Evolutionary conservation across 2,329 filamentous ascomycete species (phyloP), one percentile per base, ranked within the genome.

Genomic region (Venturia nashicola): DNA sequence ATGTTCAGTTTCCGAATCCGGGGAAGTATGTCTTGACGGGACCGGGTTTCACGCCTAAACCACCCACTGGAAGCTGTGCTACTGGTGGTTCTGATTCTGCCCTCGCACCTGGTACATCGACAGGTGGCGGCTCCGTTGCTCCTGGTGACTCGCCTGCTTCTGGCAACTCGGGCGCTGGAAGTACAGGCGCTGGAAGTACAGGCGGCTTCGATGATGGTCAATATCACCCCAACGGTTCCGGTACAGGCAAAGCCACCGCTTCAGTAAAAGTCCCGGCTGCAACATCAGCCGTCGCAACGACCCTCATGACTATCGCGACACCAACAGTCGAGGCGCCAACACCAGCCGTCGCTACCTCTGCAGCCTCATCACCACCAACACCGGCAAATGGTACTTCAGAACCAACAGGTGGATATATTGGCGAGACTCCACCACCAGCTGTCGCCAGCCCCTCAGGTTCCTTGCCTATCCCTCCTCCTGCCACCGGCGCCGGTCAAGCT

Each of bases 1-100:
- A 91, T 68, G 79, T 89, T 66, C 72, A 77, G n/a, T 93, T 87
- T 77, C 86, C 88, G 6, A 77, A 89, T 68, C 82, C 89, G 0
- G 90, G 90, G 60, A 67, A 78, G 2, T 82, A 79, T 7, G 78
- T 83, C 5, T 73, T 80, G 65, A 79, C 79, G 48, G 70, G 76
- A 32, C 61, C 66, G 42, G 34, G 51, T 5, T 60, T 46, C 44
- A 70, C 68, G 62, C 62, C 68, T 12, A 66, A 65, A 16, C 69
- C 66, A 67, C 65, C 66, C 40, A 71, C 71, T 32, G 69, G 70
- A 27, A 70, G 72, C 27, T 71, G 71, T 20, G 46, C 61, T 18
- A 57, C 36, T 51, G 46, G 46, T 1, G 61, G 61, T 32, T 36
- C 48, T 7, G 48, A 11, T 9, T 7, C 48, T 14, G 1, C 51